These are phyloP conservation scores for Candida jianshihensis DNA, from an alignment of 805 yeast genomes.

Conservation along the genomic window DNA sequence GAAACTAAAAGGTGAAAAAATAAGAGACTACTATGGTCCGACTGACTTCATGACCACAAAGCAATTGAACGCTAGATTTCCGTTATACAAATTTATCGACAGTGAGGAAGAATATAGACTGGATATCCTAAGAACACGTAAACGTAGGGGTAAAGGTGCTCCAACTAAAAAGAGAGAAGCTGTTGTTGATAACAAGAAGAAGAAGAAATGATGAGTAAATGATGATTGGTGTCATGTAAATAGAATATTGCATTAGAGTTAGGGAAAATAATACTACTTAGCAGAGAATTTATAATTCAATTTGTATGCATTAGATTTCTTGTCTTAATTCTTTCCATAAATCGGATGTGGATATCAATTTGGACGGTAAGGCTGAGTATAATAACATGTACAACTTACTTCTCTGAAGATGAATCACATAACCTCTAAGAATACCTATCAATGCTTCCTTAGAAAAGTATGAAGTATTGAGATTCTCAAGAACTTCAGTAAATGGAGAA, in stretches of 20 bases:
- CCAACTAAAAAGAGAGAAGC: slow-evolving; percentile 63
- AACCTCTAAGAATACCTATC: slow-evolving; percentile 36
- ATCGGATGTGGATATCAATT: slow-evolving; percentile 15
- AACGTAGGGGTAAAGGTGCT: slow-evolving; percentile 85
- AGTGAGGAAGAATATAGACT: slow-evolving; percentile 67
- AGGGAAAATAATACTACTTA: background rate
- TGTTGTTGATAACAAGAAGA: slow-evolving; percentile 29
- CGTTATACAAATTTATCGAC: slow-evolving; percentile 45
- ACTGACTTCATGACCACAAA: slow-evolving; percentile 58
- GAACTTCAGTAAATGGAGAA: slow-evolving; percentile 37
- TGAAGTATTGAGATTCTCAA: slow-evolving; percentile 31
- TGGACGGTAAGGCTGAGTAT: slow-evolving; percentile 45
- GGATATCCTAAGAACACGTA: slow-evolving; percentile 35
- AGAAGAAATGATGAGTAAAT: slow-evolving; percentile 25
- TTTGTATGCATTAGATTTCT: slow-evolving; percentile 1
- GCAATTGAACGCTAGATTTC: slow-evolving; percentile 48
- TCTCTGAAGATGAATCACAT: slow-evolving; percentile 37
- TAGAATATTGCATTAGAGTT: slow-evolving; percentile 4
- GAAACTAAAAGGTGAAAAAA: slow-evolving; percentile 66
- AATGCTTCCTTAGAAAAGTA: slow-evolving; percentile 37
- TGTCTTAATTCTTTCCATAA: background rate
- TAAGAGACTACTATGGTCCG: slow-evolving; percentile 69
- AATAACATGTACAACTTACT: slow-evolving; percentile 41
- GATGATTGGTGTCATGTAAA: slow-evolving; percentile 4
- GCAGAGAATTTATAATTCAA: no score